Percentiles rank a stretch among this genome's conserved stretches.
phyloP scores from a whole-genome alignment of 2,329 filamentous ascomycete species.

The Hansfordia pulvinata region DNA sequence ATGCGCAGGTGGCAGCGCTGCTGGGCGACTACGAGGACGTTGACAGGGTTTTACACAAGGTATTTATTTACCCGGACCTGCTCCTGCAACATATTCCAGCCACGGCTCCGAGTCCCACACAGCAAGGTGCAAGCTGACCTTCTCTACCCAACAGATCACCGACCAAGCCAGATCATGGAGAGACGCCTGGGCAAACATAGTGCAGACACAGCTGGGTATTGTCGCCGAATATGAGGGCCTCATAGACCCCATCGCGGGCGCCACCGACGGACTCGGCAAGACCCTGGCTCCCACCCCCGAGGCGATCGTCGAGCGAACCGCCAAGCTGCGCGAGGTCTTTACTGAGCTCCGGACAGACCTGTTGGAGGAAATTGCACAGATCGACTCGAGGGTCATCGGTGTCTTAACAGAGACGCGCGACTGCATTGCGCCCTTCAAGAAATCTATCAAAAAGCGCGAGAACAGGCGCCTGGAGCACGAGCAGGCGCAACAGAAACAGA shows the following conservation, averaged over 20 bases:
- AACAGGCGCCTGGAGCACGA: constrained; percentile 75
- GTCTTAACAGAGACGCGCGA: constrained; percentile 59
- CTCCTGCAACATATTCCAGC: constrained; percentile 1
- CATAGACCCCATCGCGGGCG: constrained; percentile 64
- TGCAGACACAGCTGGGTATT: constrained; percentile 53
- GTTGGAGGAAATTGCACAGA: constrained; percentile 53
- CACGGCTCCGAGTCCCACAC: no score
- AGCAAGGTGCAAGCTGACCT: no score
- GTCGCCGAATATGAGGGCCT: constrained; percentile 56
- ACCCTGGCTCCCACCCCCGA: constrained; percentile 47
- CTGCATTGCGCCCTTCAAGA: constrained; percentile 58
- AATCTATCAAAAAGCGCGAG: constrained; percentile 74
- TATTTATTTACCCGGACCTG: no score
- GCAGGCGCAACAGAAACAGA: constrained; percentile 57
- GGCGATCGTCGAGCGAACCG: constrained; percentile 48
- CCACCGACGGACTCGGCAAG: constrained; percentile 41
- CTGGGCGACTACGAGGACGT: constrained; percentile 72
- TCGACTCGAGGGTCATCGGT: constrained; percentile 56
- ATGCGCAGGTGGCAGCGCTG: constrained; percentile 61
- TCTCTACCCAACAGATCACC: no score
- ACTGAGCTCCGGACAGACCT: constrained; percentile 59
- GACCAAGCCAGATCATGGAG: constrained; percentile 65
- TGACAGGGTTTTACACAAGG: constrained; percentile 60
- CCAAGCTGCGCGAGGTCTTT: constrained; percentile 52
- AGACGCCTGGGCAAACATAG: constrained; percentile 63